phyloP scores from a whole-genome alignment of 352 stramenopile species.

The Phytophthora tentaculata region DNA sequence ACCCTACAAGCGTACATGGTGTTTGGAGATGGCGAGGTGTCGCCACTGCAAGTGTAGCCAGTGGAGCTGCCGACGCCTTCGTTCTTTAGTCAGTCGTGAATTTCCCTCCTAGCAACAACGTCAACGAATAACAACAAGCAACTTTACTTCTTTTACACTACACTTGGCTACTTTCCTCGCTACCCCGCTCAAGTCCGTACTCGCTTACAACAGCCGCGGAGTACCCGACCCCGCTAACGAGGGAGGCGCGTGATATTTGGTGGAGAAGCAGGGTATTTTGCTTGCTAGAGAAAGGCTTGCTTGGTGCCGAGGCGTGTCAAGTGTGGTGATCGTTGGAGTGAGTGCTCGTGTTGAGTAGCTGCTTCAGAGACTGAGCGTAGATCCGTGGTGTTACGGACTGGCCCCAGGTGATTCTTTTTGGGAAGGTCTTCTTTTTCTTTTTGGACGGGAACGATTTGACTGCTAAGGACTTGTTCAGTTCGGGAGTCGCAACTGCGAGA shows the following conservation, averaged over 20 bases:
- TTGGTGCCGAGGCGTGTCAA: background rate
- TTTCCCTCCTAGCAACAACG: background rate
- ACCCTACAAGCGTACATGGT: background rate
- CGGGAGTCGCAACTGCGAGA: no score
- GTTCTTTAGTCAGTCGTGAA: no score
- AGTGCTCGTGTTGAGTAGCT: background rate
- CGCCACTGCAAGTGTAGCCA: background rate
- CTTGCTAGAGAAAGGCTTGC: background rate
- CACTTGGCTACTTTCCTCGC: no score
- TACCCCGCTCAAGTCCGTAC: background rate
- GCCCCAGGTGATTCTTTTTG: no score
- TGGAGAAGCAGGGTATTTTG: background rate
- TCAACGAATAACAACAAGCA: background rate
- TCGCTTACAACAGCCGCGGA: background rate
- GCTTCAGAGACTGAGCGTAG: no score
- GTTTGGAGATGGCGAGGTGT: background rate
- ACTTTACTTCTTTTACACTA: background rate
- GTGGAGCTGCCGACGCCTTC: background rate
- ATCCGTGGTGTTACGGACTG: no score
- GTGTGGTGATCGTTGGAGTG: background rate
- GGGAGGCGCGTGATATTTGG: background rate
- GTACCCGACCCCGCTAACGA: background rate
- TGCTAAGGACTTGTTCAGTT: no score
- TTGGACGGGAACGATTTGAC: background rate
- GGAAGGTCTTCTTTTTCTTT: background rate